phyloP scores from a whole-genome alignment of 352 stramenopile genomes.

The Peronospora destructor region DNA sequence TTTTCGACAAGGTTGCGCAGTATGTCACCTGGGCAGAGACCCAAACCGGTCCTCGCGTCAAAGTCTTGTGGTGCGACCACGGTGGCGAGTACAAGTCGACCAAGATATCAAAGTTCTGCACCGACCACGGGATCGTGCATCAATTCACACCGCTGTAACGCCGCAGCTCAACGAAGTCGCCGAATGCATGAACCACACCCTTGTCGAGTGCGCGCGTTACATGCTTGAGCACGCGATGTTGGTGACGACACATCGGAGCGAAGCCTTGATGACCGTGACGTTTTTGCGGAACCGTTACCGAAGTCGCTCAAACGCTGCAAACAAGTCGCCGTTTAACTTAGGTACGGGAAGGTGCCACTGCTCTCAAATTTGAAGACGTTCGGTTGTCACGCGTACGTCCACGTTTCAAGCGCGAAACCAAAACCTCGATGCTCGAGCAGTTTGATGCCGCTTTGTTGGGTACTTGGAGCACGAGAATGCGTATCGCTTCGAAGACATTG shows the following conservation, averaged over 20 bases:
- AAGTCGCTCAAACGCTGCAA: not conserved
- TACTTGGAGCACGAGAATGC: too few relatives aligned
- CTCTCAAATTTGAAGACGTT: not conserved
- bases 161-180: conserved; percentile 3
- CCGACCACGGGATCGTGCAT: conserved; percentile 5
- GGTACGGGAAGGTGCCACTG: not conserved
- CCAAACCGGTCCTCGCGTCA: conserved; percentile 4
- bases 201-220: not conserved
- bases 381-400: not conserved
- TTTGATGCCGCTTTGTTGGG: too few relatives aligned
- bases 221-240: conserved; percentile 1
- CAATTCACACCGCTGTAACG: conserved; percentile 13
- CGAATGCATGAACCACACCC: not conserved
- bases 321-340: not conserved
- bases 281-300: not conserved
- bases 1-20: conserved; percentile 7
- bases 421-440: too few relatives aligned
- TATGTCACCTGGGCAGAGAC: conserved; percentile 10
- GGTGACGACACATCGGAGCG: not conserved
- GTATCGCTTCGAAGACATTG: too few relatives aligned
- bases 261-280: not conserved
- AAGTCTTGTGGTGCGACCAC: conserved; percentile 18
- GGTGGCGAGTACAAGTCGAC: conserved; percentile 19
- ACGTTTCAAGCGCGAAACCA: too few relatives aligned
- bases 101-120: conserved; percentile 7